phyloP scores from a whole-genome alignment of 129 eudicot species.

The Heracleum sosnowskyi region DNA sequence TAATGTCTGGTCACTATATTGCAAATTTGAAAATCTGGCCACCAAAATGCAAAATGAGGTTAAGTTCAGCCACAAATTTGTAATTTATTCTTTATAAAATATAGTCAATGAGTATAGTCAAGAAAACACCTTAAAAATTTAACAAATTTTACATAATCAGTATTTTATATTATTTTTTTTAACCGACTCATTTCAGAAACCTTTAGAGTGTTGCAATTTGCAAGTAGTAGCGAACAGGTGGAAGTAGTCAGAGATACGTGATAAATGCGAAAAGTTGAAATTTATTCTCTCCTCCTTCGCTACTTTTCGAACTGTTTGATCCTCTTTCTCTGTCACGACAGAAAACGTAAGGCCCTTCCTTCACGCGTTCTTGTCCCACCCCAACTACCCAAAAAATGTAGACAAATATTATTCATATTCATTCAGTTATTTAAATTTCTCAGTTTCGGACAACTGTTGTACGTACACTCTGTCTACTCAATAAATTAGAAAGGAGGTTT shows the following conservation, averaged over 20 bases:
- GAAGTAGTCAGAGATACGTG: neutral
- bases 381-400: neutral
- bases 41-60: too few relatives aligned
- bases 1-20: too few relatives aligned
- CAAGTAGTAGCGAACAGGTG: neutral
- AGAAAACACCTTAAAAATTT: too few relatives aligned
- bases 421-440: neutral
- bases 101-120: too few relatives aligned
- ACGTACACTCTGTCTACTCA: too few relatives aligned
- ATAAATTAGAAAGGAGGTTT: too few relatives aligned
- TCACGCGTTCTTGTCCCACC: conserved; percentile 4
- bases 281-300: neutral
- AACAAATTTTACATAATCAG: too few relatives aligned
- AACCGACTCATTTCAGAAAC: too few relatives aligned
- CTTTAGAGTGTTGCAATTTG: neutral
- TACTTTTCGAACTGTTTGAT: neutral
- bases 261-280: conserved; percentile 10
- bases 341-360: neutral
- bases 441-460: neutral
- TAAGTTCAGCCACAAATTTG: too few relatives aligned
- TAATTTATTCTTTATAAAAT: too few relatives aligned
- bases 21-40: too few relatives aligned
- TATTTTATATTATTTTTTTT: too few relatives aligned
- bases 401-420: neutral
- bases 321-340: neutral